Conservation (phyloP, 169 alveolate genomes). For the Perkinsus marinus region DNA sequence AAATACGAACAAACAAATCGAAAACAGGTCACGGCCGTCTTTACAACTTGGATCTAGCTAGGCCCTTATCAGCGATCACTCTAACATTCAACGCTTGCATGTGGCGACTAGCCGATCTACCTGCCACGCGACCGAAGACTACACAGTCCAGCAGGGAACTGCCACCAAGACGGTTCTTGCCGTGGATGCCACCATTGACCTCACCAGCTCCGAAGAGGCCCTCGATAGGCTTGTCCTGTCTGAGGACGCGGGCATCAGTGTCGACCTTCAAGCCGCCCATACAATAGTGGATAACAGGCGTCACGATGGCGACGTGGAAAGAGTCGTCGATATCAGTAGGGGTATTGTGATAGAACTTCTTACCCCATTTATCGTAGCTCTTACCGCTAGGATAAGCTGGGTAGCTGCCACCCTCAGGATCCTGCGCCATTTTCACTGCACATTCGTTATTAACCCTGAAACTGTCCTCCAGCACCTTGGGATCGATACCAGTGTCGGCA, state of each 20-base stretch:
- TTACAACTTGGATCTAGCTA: neutral
- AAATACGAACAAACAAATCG: neutral
- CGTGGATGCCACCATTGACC: conserved; percentile 48
- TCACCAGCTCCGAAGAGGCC: conserved; percentile 43
- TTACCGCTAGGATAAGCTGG: conserved; percentile 12
- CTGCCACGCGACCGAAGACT: conserved; percentile 43
- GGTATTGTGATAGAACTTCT: conserved; percentile 20
- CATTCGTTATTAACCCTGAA: conserved; percentile 23
- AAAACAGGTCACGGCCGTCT: neutral
- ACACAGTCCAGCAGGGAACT: conserved; percentile 44
- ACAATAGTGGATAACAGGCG: conserved; percentile 32
- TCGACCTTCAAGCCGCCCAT: conserved; percentile 39
- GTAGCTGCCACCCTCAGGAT: conserved; percentile 10
- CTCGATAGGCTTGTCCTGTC: conserved; percentile 29
- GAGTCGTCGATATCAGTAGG: conserved; percentile 9
- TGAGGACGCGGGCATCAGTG: conserved; percentile 6
- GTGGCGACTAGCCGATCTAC: conserved; percentile 2
- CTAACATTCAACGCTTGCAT: neutral
- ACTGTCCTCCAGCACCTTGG: conserved; percentile 5
- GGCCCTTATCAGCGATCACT: neutral
- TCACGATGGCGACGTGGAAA: conserved; percentile 28
- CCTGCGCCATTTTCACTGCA: neutral
- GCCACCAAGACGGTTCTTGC: conserved; percentile 49
- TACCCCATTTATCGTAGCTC: conserved; percentile 14
- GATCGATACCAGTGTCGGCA: neutral